Conservation (phyloP, 202 grass and related monocot genomes). For the Schoenoplectus tabernaemontani region DNA sequence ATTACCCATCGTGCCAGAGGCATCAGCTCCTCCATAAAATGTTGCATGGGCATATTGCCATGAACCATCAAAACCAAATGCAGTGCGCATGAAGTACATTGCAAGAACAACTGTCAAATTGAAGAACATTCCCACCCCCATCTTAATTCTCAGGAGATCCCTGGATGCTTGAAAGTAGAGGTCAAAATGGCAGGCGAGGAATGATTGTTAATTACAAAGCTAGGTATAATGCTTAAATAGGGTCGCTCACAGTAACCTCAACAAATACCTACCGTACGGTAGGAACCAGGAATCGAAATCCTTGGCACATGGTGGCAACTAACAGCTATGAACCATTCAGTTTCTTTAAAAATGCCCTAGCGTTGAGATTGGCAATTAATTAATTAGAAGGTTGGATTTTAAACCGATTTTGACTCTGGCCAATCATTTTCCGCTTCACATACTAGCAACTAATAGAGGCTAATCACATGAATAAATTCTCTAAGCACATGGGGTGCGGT, state of each 20-base stretch:
- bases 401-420: constrained; percentile 12
- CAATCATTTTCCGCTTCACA: constrained; percentile 14
- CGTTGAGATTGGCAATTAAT: constrained; percentile 10
- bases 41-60: constrained; percentile 15
- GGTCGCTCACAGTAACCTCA: background rate
- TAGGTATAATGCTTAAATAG: constrained; percentile 7
- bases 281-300: background rate
- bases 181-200: background rate
- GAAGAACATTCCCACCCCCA: constrained; percentile 21
- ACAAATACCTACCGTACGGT: constrained; percentile 24
- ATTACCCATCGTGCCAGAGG: constrained; percentile 24
- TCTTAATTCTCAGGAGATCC: background rate
- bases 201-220: constrained; percentile 7
- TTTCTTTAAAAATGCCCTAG: background rate
- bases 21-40: constrained; percentile 19
- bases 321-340: constrained; percentile 8
- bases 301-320: constrained; percentile 12
- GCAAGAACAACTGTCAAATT: constrained; percentile 19
- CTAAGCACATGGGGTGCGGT: constrained; percentile 12
- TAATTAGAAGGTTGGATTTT: background rate
- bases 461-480: constrained; percentile 26
- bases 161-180: background rate
- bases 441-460: background rate
- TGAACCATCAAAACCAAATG: constrained; percentile 8
- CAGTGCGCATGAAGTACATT: background rate